These are phyloP conservation scores for Rhodotorula mucilaginosa DNA, from an alignment of 1,284 basidiomycete species.

Conservation along the genomic window DNA sequence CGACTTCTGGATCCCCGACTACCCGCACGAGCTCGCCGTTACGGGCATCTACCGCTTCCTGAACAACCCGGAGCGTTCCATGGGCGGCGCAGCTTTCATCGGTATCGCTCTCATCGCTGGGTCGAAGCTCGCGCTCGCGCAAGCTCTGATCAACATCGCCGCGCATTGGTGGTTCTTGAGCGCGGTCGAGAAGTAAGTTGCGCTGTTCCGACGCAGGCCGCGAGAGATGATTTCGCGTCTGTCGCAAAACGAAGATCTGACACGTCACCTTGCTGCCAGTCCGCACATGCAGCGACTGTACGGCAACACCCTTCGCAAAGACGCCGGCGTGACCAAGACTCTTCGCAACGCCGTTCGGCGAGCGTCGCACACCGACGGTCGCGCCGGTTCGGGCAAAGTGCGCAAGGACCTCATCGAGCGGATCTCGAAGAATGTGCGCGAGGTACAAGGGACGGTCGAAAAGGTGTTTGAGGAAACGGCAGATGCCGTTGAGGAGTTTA, in stretches of 20 bases:
- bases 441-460: conserved; percentile 88
- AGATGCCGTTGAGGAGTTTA: conserved; percentile 84
- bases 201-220: conserved; percentile 69
- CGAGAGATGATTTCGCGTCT: conserved; percentile 44
- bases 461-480: conserved; percentile 91
- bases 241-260: conserved; percentile 64
- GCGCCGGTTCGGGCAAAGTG: background rate
- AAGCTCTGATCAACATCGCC: conserved; percentile 81
- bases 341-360: conserved; percentile 71
- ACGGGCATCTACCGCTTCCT: conserved; percentile 82
- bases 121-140: conserved; percentile 74
- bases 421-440: conserved; percentile 74
- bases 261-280: conserved; percentile 53
- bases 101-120: conserved; percentile 87
- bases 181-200: conserved; percentile 66
- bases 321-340: conserved; percentile 94
- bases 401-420: conserved; percentile 56
- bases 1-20: conserved; percentile 92
- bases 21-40: conserved; percentile 85
- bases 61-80: conserved; percentile 88
- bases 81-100: conserved; percentile 93
- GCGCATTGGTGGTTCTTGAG: conserved; percentile 51
- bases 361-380: conserved; percentile 1
- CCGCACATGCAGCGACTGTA: conserved; percentile 97
- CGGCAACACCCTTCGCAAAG: conserved; percentile 84